A percentile compares a stretch with the other conserved stretches of the same genome.
Conservation (phyloP, 2,329 filamentous ascomycete species). For the Colletotrichum sp. region DNA sequence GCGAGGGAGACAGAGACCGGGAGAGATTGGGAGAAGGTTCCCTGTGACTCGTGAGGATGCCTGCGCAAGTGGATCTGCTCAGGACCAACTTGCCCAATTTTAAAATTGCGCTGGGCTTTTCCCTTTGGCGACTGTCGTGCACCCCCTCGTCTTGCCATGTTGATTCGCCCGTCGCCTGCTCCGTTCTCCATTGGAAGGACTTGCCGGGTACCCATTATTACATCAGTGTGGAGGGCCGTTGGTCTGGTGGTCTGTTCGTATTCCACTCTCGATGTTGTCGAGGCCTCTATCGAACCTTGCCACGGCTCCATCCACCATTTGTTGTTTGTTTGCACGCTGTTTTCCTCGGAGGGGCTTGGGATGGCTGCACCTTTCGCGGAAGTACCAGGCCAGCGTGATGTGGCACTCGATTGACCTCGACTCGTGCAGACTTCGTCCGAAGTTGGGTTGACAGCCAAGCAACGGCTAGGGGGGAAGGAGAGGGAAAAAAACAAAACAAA, state of each 20-base stretch:
- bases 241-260: constrained; percentile 18
- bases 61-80: constrained; percentile 2
- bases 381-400: not conserved
- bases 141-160: not conserved
- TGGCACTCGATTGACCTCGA: not conserved
- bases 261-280: constrained; percentile 5
- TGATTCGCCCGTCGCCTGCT: not conserved
- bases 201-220: constrained; percentile 4
- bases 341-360: not conserved
- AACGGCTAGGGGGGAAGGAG: not conserved
- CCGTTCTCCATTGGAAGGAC: constrained; percentile 1
- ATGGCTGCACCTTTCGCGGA: not conserved
- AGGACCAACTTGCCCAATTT: constrained; percentile 7
- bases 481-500: not conserved
- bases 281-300: constrained; percentile 6
- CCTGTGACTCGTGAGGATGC: constrained; percentile 5
- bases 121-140: not conserved
- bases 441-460: constrained; percentile 6
- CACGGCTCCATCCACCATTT: not conserved
- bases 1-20: not conserved
- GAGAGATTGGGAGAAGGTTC: not conserved
- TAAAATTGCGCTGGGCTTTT: constrained; percentile 11
- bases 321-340: not conserved
- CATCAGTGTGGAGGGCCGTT: constrained; percentile 17
- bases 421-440: not conserved